Evolutionary conservation across 352 stramenopile species (phyloP).

Genomic region (Pythium oligandrum): DNA sequence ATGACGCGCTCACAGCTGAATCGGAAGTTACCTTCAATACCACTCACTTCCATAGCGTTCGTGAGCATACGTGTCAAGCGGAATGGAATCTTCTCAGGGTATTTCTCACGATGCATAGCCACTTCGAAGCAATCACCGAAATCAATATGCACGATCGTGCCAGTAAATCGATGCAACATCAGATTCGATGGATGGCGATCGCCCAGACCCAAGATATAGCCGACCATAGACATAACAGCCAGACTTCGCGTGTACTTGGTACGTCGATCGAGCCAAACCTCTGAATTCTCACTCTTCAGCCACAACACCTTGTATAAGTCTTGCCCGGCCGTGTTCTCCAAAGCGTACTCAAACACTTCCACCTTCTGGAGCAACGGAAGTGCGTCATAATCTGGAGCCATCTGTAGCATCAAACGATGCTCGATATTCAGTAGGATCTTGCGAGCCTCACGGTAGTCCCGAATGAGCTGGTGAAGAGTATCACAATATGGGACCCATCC

Average conservation of each 20-base stretch:
- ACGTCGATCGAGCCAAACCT: constrained; percentile 97
- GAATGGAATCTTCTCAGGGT: constrained; percentile 99
- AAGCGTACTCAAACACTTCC: constrained; percentile 95
- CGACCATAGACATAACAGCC: constrained; percentile 98
- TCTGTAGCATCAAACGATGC: constrained; percentile 86
- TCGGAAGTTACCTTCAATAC: constrained; percentile 98
- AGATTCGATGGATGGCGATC: constrained; percentile 99
- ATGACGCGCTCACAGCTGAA: constrained; percentile 98
- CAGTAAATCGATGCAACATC: constrained; percentile 98
- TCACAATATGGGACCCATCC: constrained; percentile 98
- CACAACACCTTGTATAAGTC: constrained; percentile 96
- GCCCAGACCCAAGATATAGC: constrained; percentile 98
- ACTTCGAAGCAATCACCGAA: constrained; percentile 98
- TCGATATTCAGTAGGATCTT: constrained; percentile 94
- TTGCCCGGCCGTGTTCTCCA: constrained; percentile 92
- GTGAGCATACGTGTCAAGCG: constrained; percentile 98
- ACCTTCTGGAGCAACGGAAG: constrained; percentile 98
- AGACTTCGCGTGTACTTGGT: constrained; percentile 97
- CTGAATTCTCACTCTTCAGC: constrained; percentile 96
- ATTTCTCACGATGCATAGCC: constrained; percentile 98
- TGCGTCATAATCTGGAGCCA: constrained; percentile 94
- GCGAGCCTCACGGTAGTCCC: constrained; percentile 88
- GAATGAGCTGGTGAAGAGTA: constrained; percentile 97
- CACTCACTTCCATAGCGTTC: constrained; percentile 97
- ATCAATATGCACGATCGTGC: constrained; percentile 96